Conservation (phyloP, 2,329 filamentous ascomycete genomes). For the Uncinocarpus reesii region DNA sequence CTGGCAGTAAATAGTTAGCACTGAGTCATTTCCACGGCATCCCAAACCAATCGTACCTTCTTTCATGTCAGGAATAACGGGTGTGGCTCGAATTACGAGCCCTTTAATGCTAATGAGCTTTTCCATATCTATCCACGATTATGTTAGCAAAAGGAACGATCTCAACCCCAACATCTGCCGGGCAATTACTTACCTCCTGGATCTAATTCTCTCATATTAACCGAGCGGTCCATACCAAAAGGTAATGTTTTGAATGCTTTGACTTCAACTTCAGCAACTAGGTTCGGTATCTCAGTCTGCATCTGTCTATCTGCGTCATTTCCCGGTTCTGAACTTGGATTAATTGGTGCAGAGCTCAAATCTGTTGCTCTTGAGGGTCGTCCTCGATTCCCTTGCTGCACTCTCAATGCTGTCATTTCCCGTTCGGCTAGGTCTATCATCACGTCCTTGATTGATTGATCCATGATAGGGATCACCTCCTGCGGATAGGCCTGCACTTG, state of each 20-base stretch:
- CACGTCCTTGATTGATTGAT: conserved; percentile 83
- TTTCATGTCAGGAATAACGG: conserved; percentile 98
- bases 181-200: conserved; percentile 50
- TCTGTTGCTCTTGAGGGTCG: conserved; percentile 41
- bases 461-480: conserved; percentile 94
- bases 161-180: neutral
- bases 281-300: conserved; percentile 51
- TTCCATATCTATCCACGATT: conserved; percentile 61
- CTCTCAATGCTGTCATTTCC: conserved; percentile 62
- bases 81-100: conserved; percentile 86
- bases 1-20: conserved; percentile 32
- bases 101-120: conserved; percentile 92
- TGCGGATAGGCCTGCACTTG: conserved; percentile 89
- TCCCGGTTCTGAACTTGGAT: conserved; percentile 67
- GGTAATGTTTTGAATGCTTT: conserved; percentile 77
- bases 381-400: conserved; percentile 37
- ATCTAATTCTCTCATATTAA: conserved; percentile 89
- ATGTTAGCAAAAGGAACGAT: conserved; percentile 20
- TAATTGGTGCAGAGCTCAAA: conserved; percentile 62
- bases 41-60: conserved; percentile 43
- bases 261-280: conserved; percentile 64
- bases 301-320: conserved; percentile 35
- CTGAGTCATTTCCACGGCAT: conserved; percentile 7
- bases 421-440: conserved; percentile 82
- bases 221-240: conserved; percentile 74